Evolutionary conservation across 352 stramenopile genomes (phyloP).

Genomic region (Thraustotheca clavata): DNA sequence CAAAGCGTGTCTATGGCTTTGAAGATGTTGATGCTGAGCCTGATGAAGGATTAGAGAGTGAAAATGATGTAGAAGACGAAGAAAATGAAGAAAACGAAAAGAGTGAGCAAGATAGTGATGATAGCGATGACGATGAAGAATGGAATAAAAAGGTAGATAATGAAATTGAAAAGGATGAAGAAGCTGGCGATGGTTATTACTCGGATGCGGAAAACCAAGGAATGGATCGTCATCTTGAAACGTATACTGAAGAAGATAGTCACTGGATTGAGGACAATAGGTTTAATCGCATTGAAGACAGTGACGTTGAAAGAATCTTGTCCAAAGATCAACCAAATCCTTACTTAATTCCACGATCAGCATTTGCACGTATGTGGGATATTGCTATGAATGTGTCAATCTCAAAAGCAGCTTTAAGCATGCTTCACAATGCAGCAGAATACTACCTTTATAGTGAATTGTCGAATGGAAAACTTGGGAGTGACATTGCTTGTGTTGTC

Average conservation of each 20-base stretch:
- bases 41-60: no score
- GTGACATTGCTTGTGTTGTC: constrained; percentile 37
- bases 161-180: constrained; percentile 27
- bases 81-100: constrained; percentile 35
- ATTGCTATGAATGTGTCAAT: constrained; percentile 39
- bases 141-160: constrained; percentile 23
- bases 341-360: constrained; percentile 61
- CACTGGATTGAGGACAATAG: constrained; percentile 33
- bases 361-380: constrained; percentile 42
- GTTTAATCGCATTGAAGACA: constrained; percentile 27
- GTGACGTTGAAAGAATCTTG: constrained; percentile 24
- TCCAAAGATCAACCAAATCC: constrained; percentile 30
- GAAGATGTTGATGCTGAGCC: constrained; percentile 41
- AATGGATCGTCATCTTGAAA: not conserved
- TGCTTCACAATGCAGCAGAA: constrained; percentile 66
- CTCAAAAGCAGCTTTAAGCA: constrained; percentile 58
- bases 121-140: constrained; percentile 46
- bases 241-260: constrained; percentile 30
- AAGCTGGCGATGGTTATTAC: constrained; percentile 58
- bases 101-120: constrained; percentile 56
- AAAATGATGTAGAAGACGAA: constrained; percentile 27
- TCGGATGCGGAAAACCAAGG: constrained; percentile 55
- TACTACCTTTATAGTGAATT: constrained; percentile 56
- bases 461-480: constrained; percentile 45
- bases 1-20: constrained; percentile 71